phyloP scores from a whole-genome alignment of 495 filamentous ascomycete genomes.

The Penicillium silybi region DNA sequence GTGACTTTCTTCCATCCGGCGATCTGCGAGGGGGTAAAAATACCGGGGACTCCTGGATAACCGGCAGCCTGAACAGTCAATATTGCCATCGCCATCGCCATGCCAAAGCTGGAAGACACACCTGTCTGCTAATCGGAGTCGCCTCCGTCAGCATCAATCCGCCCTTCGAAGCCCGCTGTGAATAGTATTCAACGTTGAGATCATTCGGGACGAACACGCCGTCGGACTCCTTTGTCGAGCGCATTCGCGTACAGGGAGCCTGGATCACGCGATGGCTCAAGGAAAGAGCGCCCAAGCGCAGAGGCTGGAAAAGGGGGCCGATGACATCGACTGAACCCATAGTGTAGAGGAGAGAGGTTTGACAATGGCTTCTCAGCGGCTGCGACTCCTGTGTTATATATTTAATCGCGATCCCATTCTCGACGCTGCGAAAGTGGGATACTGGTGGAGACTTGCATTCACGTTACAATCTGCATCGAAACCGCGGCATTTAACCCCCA shows the following conservation, averaged over 20 bases:
- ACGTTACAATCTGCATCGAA: too few species aligned
- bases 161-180: conserved; percentile 44
- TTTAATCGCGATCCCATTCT: neutral
- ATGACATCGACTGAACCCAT: conserved; percentile 28
- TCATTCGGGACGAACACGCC: conserved; percentile 36
- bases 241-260: conserved; percentile 53
- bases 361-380: too few species aligned
- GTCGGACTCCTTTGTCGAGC: conserved; percentile 36
- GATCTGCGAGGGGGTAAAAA: conserved; percentile 43
- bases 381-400: too few species aligned
- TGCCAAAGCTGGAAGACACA: conserved; percentile 3
- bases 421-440: conserved; percentile 15
- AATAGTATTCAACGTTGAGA: conserved; percentile 46
- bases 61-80: conserved; percentile 26
- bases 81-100: neutral
- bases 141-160: conserved; percentile 49
- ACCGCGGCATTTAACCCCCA: too few species aligned
- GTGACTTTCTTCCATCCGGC: conserved; percentile 48
- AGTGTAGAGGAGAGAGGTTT: conserved; percentile 4
- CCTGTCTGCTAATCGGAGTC: conserved; percentile 31
- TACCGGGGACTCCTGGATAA: conserved; percentile 44
- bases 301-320: conserved; percentile 49
- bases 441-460: conserved; percentile 1
- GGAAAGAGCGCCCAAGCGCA: conserved; percentile 42
- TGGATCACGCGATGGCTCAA: conserved; percentile 50